These are phyloP conservation scores for Ceratocystis eucalypticola DNA, from an alignment of 2,329 filamentous ascomycete genomes.

Conservation along the genomic window DNA sequence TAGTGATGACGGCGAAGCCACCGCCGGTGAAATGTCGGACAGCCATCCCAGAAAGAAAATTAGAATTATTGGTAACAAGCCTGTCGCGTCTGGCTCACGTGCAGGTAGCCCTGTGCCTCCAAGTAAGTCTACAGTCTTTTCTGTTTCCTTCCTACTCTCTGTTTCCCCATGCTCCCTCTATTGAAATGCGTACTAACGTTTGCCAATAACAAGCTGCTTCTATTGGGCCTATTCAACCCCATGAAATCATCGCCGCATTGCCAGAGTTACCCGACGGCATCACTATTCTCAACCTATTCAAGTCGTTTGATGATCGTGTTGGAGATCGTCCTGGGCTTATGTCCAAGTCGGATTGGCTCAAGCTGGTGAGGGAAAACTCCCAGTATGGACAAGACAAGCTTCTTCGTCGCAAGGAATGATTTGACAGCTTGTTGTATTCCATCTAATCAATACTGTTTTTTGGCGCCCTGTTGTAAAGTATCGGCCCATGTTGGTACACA, in stretches of 20 bases:
- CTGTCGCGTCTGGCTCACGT: conserved; percentile 44
- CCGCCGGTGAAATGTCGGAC: conserved; percentile 54
- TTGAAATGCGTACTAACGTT: too few relatives aligned
- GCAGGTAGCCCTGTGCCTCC: conserved; percentile 43
- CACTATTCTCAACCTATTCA: conserved; percentile 40
- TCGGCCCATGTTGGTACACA: too few relatives aligned
- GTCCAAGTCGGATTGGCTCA: conserved; percentile 42
- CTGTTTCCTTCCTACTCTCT: too few relatives aligned
- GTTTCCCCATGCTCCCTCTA: too few relatives aligned
- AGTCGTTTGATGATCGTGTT: conserved; percentile 40
- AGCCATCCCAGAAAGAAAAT: conserved; percentile 36
- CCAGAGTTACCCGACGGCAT: conserved; percentile 39
- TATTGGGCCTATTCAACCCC: conserved; percentile 31
- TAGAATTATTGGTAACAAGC: conserved; percentile 38
- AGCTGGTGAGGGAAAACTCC: conserved; percentile 43
- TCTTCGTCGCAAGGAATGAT: conserved; percentile 30
- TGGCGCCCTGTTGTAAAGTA: too few relatives aligned
- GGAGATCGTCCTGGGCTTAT: conserved; percentile 39
- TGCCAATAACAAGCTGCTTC: conserved; percentile 21
- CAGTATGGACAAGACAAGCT: conserved; percentile 43
- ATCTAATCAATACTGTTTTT: too few relatives aligned
- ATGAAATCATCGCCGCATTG: conserved; percentile 42
- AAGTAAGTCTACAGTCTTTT: too few relatives aligned
- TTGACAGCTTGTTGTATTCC: background rate
- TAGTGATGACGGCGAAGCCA: conserved; percentile 63